phyloP scores from a whole-genome alignment of 257 asterid species.

The Nicotiana paniculata region DNA sequence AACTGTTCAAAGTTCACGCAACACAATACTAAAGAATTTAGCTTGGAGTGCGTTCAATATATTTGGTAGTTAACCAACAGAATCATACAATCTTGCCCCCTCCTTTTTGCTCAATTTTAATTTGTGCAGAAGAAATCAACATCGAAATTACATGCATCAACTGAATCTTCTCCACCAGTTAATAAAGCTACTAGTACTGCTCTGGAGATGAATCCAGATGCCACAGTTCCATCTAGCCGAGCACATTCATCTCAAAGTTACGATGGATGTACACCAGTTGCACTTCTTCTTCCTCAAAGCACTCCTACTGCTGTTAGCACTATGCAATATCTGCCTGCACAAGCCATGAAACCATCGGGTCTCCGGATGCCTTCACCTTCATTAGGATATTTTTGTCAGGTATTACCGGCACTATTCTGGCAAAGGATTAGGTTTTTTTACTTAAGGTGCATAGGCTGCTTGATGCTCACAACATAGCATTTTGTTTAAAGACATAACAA shows the following conservation, averaged over 20 bases:
- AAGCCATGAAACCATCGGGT: slow-evolving; percentile 60
- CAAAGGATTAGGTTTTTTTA: neutral
- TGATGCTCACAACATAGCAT: neutral
- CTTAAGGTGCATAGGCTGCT: slow-evolving; percentile 18
- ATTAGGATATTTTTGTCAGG: slow-evolving; percentile 83
- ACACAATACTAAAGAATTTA: neutral
- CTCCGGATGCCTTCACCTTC: slow-evolving; percentile 97
- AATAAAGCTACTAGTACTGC: slow-evolving; percentile 28
- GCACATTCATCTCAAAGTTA: slow-evolving; percentile 28
- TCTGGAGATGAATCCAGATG: slow-evolving; percentile 30
- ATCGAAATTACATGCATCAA: slow-evolving; percentile 27
- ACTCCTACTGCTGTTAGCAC: slow-evolving; percentile 27
- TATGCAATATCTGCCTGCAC: slow-evolving; percentile 32
- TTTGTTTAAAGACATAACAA: neutral
- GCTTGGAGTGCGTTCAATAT: neutral
- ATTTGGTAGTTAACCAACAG: neutral
- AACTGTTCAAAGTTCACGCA: neutral
- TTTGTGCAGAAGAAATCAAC: slow-evolving; percentile 40
- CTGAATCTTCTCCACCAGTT: slow-evolving; percentile 20
- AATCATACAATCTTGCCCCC: neutral
- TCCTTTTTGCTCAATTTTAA: neutral
- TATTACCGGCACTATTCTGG: slow-evolving; percentile 18
- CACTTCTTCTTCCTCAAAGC: slow-evolving; percentile 26
- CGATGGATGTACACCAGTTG: slow-evolving; percentile 21
- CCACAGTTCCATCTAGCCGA: slow-evolving; percentile 21